These are phyloP conservation scores for Raddia distichophylla DNA, from an alignment of 176 grass and related monocot genomes.

Conservation along the genomic window DNA sequence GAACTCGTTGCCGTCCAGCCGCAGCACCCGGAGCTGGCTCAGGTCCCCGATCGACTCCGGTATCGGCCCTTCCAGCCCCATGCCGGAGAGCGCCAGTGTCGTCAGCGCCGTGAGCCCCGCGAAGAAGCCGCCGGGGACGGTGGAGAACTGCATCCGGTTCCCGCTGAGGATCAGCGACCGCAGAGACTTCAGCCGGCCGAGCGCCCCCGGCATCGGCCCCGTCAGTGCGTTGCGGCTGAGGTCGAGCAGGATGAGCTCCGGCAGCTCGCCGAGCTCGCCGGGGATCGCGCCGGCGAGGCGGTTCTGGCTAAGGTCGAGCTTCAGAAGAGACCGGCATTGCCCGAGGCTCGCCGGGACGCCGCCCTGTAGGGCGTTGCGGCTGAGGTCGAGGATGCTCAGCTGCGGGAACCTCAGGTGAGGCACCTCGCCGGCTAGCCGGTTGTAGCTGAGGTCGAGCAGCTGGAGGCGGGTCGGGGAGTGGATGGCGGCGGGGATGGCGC, in stretches of 20 bases:
- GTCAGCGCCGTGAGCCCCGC: constrained; percentile 56
- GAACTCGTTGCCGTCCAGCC: constrained; percentile 75
- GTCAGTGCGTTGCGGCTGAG: constrained; percentile 74
- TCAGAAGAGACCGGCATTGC: constrained; percentile 65
- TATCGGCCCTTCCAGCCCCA: constrained; percentile 65
- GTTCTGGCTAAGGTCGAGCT: constrained; percentile 87
- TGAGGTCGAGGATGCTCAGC: constrained; percentile 84
- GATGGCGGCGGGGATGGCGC: constrained; percentile 56
- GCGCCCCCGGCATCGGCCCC: constrained; percentile 62
- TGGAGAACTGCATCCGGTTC: constrained; percentile 64
- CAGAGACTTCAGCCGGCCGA: constrained; percentile 51
- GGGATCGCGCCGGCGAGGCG: constrained; percentile 60
- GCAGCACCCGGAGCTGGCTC: constrained; percentile 67
- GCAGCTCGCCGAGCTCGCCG: constrained; percentile 50
- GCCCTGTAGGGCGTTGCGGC: constrained; percentile 75
- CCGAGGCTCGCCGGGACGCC: constrained; percentile 57
- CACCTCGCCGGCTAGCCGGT: constrained; percentile 59
- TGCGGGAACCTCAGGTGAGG: constrained; percentile 52
- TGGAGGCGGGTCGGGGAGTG: constrained; percentile 53
- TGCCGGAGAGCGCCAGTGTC: constrained; percentile 71
- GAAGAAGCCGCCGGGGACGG: constrained; percentile 55
- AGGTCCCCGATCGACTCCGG: constrained; percentile 79
- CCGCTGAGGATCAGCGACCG: constrained; percentile 74
- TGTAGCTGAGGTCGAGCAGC: constrained; percentile 85
- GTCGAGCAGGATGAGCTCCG: constrained; percentile 69